Evolutionary conservation across 1,139 yeast genomes (phyloP).

Genomic region (Pichia norvegensis): DNA sequence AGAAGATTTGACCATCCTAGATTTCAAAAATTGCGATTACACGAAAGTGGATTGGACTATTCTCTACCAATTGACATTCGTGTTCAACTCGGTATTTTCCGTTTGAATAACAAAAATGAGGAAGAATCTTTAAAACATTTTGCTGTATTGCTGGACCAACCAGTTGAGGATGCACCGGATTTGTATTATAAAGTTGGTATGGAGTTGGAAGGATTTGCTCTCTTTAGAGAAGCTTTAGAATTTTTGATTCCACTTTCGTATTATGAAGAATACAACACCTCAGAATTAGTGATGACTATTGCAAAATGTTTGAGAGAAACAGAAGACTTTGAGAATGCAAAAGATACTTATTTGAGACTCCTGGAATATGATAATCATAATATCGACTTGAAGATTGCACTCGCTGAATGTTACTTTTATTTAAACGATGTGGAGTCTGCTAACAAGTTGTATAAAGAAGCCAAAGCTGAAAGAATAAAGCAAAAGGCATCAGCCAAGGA

Average conservation of each 20-base stretch:
- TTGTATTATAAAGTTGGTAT: conserved; percentile 70
- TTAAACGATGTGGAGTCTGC: conserved; percentile 64
- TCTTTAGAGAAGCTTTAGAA: conserved; percentile 63
- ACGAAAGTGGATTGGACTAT: conserved; percentile 36
- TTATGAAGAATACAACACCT: conserved; percentile 40
- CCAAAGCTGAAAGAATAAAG: conserved; percentile 27
- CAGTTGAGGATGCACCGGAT: conserved; percentile 60
- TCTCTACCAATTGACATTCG: conserved; percentile 80
- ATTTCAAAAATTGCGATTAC: conserved; percentile 33
- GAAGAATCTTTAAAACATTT: conserved; percentile 72
- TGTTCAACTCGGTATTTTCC: conserved; percentile 64
- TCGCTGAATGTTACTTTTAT: conserved; percentile 76
- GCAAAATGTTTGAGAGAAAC: conserved; percentile 75
- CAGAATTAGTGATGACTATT: conserved; percentile 52
- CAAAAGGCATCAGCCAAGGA: conserved; percentile 24
- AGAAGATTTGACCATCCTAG: conserved; percentile 45
- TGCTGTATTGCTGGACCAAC: conserved; percentile 47
- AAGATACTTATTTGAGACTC: conserved; percentile 51
- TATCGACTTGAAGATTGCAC: conserved; percentile 63
- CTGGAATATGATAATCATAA: conserved; percentile 54
- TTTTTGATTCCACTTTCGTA: conserved; percentile 50
- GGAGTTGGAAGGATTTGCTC: conserved; percentile 59
- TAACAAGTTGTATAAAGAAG: conserved; percentile 48
- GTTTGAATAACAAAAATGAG: conserved; percentile 56
- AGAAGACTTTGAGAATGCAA: conserved; percentile 65